Percentiles rank a stretch among this genome's conserved stretches.
Conservation (phyloP, 306 rosid genomes). For the Betula pendula region DNA sequence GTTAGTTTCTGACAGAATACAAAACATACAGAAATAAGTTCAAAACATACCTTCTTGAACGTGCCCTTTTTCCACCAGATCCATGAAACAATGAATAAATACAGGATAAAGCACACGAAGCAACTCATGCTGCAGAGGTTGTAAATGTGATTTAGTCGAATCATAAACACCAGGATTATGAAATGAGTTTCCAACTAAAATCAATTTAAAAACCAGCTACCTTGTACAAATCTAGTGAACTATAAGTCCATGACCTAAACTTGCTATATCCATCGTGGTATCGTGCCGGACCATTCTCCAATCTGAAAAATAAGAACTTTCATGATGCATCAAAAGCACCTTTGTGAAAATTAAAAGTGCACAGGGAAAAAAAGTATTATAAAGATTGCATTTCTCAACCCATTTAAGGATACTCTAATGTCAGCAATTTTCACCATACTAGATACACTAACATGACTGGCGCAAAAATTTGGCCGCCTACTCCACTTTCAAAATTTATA, state of each 20-base stretch:
- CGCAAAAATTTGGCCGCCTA: not conserved
- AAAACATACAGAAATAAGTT: constrained; percentile 8
- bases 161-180: not conserved
- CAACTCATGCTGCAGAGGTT: constrained; percentile 78
- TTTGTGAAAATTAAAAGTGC: not conserved
- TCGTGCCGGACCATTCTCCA: constrained; percentile 71
- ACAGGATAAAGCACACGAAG: constrained; percentile 96
- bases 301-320: constrained; percentile 36
- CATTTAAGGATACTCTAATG: not conserved
- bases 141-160: not conserved
- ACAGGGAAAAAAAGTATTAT: not conserved
- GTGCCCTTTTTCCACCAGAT: constrained; percentile 94
- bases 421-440: not conserved
- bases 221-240: constrained; percentile 82
- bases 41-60: constrained; percentile 70
- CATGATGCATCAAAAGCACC: constrained; percentile 1
- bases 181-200: constrained; percentile 5
- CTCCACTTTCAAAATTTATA: not conserved
- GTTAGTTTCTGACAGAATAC: not conserved
- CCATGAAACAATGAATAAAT: constrained; percentile 94
- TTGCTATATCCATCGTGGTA: constrained; percentile 84
- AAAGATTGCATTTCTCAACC: not conserved
- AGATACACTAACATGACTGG: not conserved
- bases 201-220: constrained; percentile 29
- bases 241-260: constrained; percentile 80